Base-by-base conservation (phyloP, 2,329 filamentous ascomycete genomes). In the Colletotrichum incanum region DNA sequence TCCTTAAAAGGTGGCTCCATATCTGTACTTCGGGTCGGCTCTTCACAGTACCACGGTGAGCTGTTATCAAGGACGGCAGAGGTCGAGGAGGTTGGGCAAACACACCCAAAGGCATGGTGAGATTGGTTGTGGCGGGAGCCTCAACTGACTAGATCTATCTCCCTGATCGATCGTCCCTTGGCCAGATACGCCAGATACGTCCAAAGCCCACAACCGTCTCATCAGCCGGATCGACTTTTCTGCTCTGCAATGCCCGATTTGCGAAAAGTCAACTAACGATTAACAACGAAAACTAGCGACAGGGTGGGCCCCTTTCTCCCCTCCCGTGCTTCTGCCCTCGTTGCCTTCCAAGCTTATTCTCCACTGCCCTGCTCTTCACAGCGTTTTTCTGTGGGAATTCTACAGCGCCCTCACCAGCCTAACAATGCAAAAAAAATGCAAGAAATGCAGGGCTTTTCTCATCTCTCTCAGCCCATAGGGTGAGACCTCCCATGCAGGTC, bases 11-110 rank as follows among this genome's bases (percentile, higher is more conserved):
- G 54, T 60, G 62, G 67, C 54, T 49, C 49, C 62, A 56, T 71
- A 43, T n/a, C 43, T 16, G 43, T 47, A 47, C 43, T 67, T 71
- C 63, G 67, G 63, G 55, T 67, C 67, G 67, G 67, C 67, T 60
- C 54, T 60, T 59, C 20, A 58, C 47, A 39, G 26, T 39, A 26
- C 58, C 55, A 16, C 28, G 23, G 18, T 12, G 20, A 28, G 28
- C 31, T 6, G 54, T 47, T 20, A 8, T 47, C 43, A 9, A 7
- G 20, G 26, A 34, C 20, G 31, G 52, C 16, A 34, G 23, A 34
- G 26, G 7, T 7, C 16, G 5, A 20, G 28, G 11, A 55, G 5
- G n/a, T 56, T 26, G 31, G 20, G n/a, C 34, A 34, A 43, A 14
- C 14, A 14, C 41, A 18, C 41, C 41, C 18, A 43, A 18, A 18